phyloP scores from a whole-genome alignment of 2,329 filamentous ascomycete species.

The Colletotrichum sp. region DNA sequence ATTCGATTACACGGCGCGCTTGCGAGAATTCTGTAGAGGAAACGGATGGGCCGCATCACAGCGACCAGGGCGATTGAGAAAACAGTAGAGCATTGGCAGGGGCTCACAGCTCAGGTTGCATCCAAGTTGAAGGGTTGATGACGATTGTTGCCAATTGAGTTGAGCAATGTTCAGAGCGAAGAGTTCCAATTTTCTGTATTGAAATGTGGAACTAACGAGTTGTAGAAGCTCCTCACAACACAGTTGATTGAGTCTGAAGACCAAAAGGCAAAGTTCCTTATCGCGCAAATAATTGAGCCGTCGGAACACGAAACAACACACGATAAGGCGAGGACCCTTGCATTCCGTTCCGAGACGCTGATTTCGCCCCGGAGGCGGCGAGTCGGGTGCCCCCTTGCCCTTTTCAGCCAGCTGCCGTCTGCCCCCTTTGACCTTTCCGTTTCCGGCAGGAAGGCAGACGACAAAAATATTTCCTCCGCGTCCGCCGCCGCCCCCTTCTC shows the following conservation, averaged over 20 bases:
- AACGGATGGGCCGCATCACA: fast-evolving
- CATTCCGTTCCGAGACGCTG: not conserved
- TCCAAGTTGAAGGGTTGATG: not conserved
- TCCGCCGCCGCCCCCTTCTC: not conserved
- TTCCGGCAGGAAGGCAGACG: not conserved
- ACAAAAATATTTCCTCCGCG: not conserved
- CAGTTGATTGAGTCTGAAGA: not conserved
- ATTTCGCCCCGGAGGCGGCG: not conserved
- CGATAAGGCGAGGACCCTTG: not conserved
- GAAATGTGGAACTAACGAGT: not conserved
- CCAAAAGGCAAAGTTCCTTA: not conserved
- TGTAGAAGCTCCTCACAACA: not conserved
- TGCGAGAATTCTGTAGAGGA: not conserved
- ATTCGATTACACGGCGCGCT: too few relatives aligned
- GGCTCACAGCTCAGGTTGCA: not conserved
- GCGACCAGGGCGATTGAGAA: fast-evolving
- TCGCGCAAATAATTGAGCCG: not conserved
- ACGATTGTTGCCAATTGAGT: not conserved
- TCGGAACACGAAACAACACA: not conserved
- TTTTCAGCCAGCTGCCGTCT: not conserved
- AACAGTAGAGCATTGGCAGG: not conserved
- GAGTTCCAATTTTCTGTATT: not conserved
- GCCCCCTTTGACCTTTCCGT: not conserved
- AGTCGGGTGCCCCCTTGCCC: not conserved
- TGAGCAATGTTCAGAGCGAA: not conserved